Percentiles rank a stretch among this genome's conserved stretches.
These are phyloP conservation scores for Condylostoma magnum DNA, from an alignment of 169 alveolate species.

Conservation along the genomic window DNA sequence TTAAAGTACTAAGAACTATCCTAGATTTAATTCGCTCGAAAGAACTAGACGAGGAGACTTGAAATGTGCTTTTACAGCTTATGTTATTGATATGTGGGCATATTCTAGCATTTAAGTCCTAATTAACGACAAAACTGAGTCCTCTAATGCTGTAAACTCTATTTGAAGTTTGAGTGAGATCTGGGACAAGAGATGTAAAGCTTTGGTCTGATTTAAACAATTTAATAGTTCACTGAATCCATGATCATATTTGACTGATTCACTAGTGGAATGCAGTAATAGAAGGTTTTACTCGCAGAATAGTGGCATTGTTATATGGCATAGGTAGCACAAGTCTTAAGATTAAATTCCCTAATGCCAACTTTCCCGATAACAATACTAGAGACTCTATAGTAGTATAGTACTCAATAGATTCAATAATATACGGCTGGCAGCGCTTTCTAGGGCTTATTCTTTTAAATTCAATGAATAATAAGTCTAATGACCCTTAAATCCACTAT, in stretches of 20 bases:
- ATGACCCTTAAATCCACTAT: too few relatives aligned
- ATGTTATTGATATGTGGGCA: not conserved
- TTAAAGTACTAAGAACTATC: not conserved
- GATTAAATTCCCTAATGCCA: not conserved
- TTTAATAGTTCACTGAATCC: not conserved
- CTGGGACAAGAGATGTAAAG: conserved; percentile 11
- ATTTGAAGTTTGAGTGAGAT: not conserved
- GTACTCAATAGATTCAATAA: not conserved
- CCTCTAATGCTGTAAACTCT: not conserved
- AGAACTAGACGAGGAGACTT: conserved; percentile 7
- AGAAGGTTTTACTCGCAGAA: not conserved
- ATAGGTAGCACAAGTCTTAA: too few relatives aligned
- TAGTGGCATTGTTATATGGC: not conserved
- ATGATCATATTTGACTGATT: not conserved
- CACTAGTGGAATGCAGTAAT: conserved; percentile 1
- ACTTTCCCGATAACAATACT: not conserved
- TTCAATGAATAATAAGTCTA: too few relatives aligned
- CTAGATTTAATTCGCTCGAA: not conserved
- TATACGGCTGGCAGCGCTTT: conserved; percentile 3
- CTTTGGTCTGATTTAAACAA: not conserved
- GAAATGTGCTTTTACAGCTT: not conserved
- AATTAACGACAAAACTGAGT: not conserved
- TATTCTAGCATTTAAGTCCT: not conserved
- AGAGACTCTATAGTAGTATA: not conserved
- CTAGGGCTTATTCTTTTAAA: too few relatives aligned